phyloP scores from a whole-genome alignment of 371 early-diverging fungal species.

The Mortierella sp. region DNA sequence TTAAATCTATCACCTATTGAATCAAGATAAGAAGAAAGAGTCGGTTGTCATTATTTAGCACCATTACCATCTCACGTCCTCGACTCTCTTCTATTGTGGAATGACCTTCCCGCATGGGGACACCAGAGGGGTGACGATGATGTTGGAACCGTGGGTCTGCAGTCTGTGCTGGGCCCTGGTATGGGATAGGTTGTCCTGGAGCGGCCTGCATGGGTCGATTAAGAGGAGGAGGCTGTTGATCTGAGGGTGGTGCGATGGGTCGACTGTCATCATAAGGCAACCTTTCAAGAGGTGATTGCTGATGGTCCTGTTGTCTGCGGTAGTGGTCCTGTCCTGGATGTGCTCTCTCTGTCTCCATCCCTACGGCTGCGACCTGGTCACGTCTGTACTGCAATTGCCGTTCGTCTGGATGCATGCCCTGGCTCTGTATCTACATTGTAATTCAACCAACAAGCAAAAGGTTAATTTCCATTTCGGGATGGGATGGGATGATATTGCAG shows the following conservation, averaged over 20 bases:
- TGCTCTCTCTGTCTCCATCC: background rate
- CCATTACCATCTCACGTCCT: slow-evolving; percentile 20
- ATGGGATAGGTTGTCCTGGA: slow-evolving; percentile 19
- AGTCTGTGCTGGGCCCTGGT: background rate
- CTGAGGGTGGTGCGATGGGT: slow-evolving; percentile 12
- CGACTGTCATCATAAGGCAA: slow-evolving; percentile 9
- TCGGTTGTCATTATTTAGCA: too few species aligned
- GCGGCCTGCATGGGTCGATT: slow-evolving; percentile 13
- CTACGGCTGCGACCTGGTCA: background rate
- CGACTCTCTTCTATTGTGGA: slow-evolving; percentile 6
- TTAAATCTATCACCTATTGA: too few species aligned
- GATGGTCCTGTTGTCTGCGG: slow-evolving; percentile 25
- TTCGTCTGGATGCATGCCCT: slow-evolving; percentile 17
- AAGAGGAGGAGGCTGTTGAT: slow-evolving; percentile 7
- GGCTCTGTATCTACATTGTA: background rate
- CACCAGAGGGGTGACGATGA: slow-evolving; percentile 30
- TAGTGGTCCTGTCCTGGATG: slow-evolving; percentile 22
- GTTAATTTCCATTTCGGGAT: slow-evolving; percentile 5
- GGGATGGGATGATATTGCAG: background rate
- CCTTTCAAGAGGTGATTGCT: background rate
- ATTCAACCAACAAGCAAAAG: background rate
- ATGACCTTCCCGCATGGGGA: slow-evolving; percentile 12
- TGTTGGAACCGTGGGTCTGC: slow-evolving; percentile 16
- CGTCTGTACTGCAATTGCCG: slow-evolving; percentile 26
- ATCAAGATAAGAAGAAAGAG: too few species aligned